Evolutionary conservation across 2,329 filamentous ascomycete genomes (phyloP), one percentile per base, ranked within the genome.

Genomic region (Fusarium succisae): DNA sequence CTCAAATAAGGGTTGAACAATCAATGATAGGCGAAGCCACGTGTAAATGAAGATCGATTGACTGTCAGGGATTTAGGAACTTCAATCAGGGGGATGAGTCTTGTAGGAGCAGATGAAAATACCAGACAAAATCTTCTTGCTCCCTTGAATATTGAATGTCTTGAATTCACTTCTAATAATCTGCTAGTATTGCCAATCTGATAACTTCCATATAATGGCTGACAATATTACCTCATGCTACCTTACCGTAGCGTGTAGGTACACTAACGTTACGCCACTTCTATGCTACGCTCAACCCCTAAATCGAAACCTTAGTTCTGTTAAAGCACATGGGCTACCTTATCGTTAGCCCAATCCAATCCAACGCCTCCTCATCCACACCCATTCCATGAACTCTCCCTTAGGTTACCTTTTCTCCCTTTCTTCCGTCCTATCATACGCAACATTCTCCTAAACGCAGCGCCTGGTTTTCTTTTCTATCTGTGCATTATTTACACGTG

Each of bases 321-420:
- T 67, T 67, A 67, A 53, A 45, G 44, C 32, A 17, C 35, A 55
- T 35, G 35, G 51, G 24, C 51, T 58, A 35, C 32, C 32, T 35
- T 35, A 62, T 53, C 56, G 50, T 48, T 50, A 48, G 43, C 55
- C 55, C 41, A 58, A 47, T 59, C 63, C 48, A 58, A 57, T 60
- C 50, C 71, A 44, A 63, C 63, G 56, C 64, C 45, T 73, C 71
- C 30, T 72, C 70, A 73, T 70, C 70, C 66, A 58, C 68, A 72
- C 63, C 66, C 69, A 72, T 67, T 63, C 72, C 62, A 64, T 62
- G 30, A 73, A 60, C 39, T 70, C 65, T 75, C 70, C 63, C 70
- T 74, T 45, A 60, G 22, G 56, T 63, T 65, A 32, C 48, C 60
- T 58, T 62, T 47, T 48, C 63, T 73, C 66, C 66, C 72, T 63